Percentiles rank a stretch among this genome's conserved stretches.
These are phyloP conservation scores for Digitaria exilis DNA, from an alignment of 202 grass and related monocot species.

Conservation along the genomic window DNA sequence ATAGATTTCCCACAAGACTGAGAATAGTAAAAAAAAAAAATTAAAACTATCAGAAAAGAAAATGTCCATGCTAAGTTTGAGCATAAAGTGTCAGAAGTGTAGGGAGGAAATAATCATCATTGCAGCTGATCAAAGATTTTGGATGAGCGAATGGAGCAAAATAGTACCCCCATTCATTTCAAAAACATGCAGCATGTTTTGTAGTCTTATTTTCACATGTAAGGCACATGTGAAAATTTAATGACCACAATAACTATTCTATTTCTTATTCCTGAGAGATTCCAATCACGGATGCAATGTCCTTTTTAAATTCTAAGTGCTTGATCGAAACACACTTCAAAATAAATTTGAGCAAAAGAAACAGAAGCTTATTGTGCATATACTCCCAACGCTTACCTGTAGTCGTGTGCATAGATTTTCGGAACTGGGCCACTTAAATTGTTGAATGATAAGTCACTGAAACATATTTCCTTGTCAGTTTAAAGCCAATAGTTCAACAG, in stretches of 20 bases:
- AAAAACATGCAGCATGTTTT: background rate
- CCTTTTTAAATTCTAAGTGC: background rate
- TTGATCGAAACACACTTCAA: background rate
- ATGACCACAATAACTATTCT: background rate
- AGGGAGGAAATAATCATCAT: slow-evolving; percentile 23
- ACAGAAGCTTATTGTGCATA: slow-evolving; percentile 4
- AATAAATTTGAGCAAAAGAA: background rate
- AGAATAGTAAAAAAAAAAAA: too few relatives aligned
- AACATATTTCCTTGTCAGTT: slow-evolving; percentile 54
- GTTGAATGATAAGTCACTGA: slow-evolving; percentile 94
- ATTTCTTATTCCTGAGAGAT: slow-evolving; percentile 5
- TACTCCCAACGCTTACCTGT: slow-evolving; percentile 52
- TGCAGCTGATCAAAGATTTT: slow-evolving; percentile 21
- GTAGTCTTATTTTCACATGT: slow-evolving; percentile 9
- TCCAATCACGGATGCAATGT: background rate
- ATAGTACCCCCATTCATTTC: background rate
- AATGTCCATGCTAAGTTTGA: background rate
- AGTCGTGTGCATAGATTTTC: slow-evolving; percentile 91
- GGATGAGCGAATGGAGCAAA: slow-evolving; percentile 14
- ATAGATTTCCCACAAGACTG: slow-evolving; percentile 84
- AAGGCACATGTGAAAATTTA: background rate
- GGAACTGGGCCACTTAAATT: slow-evolving; percentile 81
- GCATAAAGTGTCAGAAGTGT: background rate
- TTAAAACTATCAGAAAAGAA: slow-evolving; percentile 15
- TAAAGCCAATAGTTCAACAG: slow-evolving; percentile 28